Base-by-base conservation (phyloP, 2,329 filamentous ascomycete species). In the Penicillium sp. region DNA sequence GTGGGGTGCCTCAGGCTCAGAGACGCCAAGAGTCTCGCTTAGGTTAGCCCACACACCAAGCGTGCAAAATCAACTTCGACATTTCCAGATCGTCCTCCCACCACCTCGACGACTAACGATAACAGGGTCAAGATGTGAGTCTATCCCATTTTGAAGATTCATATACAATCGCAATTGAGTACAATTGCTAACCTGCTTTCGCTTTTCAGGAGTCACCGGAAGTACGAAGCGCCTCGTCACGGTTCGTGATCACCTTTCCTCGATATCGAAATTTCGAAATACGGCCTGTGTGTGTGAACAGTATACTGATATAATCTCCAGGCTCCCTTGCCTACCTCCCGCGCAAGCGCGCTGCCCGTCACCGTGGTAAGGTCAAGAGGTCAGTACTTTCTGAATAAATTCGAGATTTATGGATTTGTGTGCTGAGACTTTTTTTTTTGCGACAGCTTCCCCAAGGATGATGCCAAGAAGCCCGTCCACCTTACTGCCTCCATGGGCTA, bases 381-480 rank as follows among this genome's bases (percentile, higher is more conserved):
- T 95, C 80, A 83, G 82, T 67, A 45, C 19, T 37, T 49, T 31
- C 37, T 41, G 35, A 24, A 40, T 15, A 33, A 49, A 32, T 31
- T 41, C 34, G 31, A 57, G 57, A 49, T 38, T 58, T 55, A 34
- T 40, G 39, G 51, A 53, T 28, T 35, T 45, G 34, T 62, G 62
- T 63, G 58, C 62, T 67, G 57, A 71, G 57, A 66, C 49, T 54
- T 56, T 21, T 19, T 21, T 19, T 24, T 24, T 49, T 54, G 54
- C 57, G 50, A 66, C 71, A 94, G 88, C 77, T 98, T 98, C 85
- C 93, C 93, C 73, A 97, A 97, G 86, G 93, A 98, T 87, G 90
- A 98, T 82, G 80, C 89, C 72, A 97, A 97, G 87, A 95, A 97
- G 85, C 88, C 90, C 70, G 88, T 96, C 75, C 93, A 98, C 83